phyloP scores from a whole-genome alignment of 2,329 filamentous ascomycete species.

The Exophiala viscosa region DNA sequence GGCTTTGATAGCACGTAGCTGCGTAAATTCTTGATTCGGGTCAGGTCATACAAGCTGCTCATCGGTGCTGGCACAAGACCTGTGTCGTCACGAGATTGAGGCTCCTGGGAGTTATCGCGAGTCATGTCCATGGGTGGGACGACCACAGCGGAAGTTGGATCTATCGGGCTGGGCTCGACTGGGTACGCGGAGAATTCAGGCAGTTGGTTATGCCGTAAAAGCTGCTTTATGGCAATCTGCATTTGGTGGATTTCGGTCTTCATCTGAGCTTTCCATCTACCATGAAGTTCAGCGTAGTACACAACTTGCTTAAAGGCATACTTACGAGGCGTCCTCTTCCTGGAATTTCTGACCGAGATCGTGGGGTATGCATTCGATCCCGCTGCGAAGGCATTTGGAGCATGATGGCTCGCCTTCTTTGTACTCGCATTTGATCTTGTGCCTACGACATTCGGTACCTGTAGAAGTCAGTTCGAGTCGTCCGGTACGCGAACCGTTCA shows the following conservation, averaged over 20 bases:
- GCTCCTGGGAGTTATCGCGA: slow-evolving; percentile 3
- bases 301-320: slow-evolving; percentile 11
- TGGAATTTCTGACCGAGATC: slow-evolving; percentile 55
- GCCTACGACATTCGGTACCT: slow-evolving; percentile 50
- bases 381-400: slow-evolving; percentile 48
- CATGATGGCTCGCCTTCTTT: slow-evolving; percentile 46
- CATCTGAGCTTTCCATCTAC: slow-evolving; percentile 46
- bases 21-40: slow-evolving; percentile 49
- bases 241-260: slow-evolving; percentile 41
- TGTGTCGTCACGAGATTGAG: slow-evolving; percentile 2
- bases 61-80: slow-evolving; percentile 41
- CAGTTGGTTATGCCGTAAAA: slow-evolving; percentile 43
- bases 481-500: neutral
- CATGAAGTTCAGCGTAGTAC: slow-evolving; percentile 10
- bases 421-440: slow-evolving; percentile 55
- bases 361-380: slow-evolving; percentile 52
- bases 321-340: slow-evolving; percentile 52
- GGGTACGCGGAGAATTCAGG: slow-evolving; percentile 33
- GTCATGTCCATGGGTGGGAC: slow-evolving; percentile 5
- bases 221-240: slow-evolving; percentile 44
- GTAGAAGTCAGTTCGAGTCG: neutral
- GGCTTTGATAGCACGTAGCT: slow-evolving; percentile 36
- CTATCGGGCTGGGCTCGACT: neutral
- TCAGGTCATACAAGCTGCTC: slow-evolving; percentile 43
- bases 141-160: neutral